Evolutionary conservation across 441 rosid genomes (phyloP), one percentile per base, ranked within the genome.

Genomic region (Theobroma grandiflorum): DNA sequence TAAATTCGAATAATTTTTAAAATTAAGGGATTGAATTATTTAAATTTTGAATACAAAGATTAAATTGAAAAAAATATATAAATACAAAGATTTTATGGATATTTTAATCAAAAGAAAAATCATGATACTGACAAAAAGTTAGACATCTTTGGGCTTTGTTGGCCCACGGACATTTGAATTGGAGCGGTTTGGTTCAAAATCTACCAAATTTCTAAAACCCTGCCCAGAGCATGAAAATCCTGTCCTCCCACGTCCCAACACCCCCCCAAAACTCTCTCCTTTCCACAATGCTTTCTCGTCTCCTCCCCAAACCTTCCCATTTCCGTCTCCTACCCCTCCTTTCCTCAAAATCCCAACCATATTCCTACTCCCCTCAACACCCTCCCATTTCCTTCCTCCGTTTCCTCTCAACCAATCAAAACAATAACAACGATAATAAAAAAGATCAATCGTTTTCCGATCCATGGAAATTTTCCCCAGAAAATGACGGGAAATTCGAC

Each of bases 211-310:
- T 53, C 49, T 18, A 35, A 59, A 59, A 59, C 55, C 69, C 69
- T 59, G 57, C 37, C 22, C 50, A 57, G 40, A 15, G 1, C 5
- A 38, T 8, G 38, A 47, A 45, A 26, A 11, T 5, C 40, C 47
- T 0, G 3, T 5, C 10, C 3, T 31, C 53, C 64, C 6, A 0
- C 55, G 0, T 47, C 37, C 42, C 10, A 43, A 11, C 58, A 37
- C 22, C 8, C 8, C 33, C 6, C 53, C n/a, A 43, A 18, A 37
- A 18, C 45, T 22, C 11, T 10, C 49, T 45, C 20, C 2, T 45
- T 10, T 31, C 9, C 52, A 87, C 82, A 68, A 93, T 95, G 99
- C 89, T 93, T 77, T 81, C 88, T 86, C 98, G 99, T 73, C 85
- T 95, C 20, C 83, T 92, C 55, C 88, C 87, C 52, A 94, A 79